Evolutionary conservation across 176 grass and related monocot species (phyloP), one percentile per base, ranked within the genome.

Genomic region (Ananas comosus): DNA sequence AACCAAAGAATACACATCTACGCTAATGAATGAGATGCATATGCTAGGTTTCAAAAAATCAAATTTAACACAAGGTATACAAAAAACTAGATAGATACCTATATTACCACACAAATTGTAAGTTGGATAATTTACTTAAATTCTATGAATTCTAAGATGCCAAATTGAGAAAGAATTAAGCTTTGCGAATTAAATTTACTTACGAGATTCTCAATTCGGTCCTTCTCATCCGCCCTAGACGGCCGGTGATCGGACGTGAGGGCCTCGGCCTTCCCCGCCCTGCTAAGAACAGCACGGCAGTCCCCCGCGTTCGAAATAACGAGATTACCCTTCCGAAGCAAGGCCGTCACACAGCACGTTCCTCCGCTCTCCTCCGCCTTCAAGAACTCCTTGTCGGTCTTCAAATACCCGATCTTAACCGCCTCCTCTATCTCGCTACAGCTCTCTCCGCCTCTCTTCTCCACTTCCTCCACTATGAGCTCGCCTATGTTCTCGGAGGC

Each of bases 281-380:
- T 78, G 85, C 95, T 94, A 65, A 99, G 48, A 66, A 99, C 90
- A 0, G 90, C 90, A 0, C 95, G 84, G 75, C 95, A 99, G 65
- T 99, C 90, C 12, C 95, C 90, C 0, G 76, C 83, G 74, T 99
- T 99, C 10, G 95, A 99, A n/a, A 99, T 80, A 1, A 90, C 77
- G 23, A 99, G 73, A 10, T 76, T 74, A 1, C 87, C 90, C 23
- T 91, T 80, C 16, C 67, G 75, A 63, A 99, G 64, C 49, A 99
- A 79, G 1, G 87, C 95, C 0, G 95, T 99, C 23, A 99, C 95
- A 14, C 95, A 99, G 78, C 95, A 99, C 2, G 85, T 74, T 8
- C 95, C 95, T 5, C 95, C 95, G 8, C 78, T 75, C 21, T 86
- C 79, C 29, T 94, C 77, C 56, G 82, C 75, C 67, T 87, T 99